phyloP scores from a whole-genome alignment of 768 basidiomycete genomes.

The Tylopilus sp. region DNA sequence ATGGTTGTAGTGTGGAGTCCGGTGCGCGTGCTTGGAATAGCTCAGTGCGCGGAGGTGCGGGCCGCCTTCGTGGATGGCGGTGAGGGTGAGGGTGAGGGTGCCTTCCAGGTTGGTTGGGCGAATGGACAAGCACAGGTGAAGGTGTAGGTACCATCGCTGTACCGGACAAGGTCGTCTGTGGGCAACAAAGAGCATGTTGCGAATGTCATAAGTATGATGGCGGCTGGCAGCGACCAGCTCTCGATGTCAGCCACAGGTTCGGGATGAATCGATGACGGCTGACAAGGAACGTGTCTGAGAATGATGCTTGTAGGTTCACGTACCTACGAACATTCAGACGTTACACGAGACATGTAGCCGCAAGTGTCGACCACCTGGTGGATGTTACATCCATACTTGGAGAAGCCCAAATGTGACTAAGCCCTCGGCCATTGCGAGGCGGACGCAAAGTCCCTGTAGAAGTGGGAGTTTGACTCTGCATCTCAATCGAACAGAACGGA shows the following conservation, averaged over 20 bases:
- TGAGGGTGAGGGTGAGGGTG: conserved; percentile 14
- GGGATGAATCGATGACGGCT: conserved; percentile 22
- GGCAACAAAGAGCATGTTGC: neutral
- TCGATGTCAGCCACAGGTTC: conserved; percentile 13
- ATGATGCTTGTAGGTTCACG: neutral
- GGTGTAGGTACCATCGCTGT: conserved; percentile 23
- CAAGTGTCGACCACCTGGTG: neutral
- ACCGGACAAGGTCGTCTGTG: neutral
- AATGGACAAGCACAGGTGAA: conserved; percentile 2
- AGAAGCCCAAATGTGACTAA: too few species aligned
- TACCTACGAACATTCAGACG: neutral
- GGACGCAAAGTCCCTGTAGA: too few species aligned
- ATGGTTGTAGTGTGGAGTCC: conserved; percentile 4
- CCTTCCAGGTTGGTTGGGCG: conserved; percentile 6
- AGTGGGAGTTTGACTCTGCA: neutral
- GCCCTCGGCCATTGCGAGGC: too few species aligned
- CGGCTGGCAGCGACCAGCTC: conserved; percentile 20
- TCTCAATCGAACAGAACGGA: neutral
- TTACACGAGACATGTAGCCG: neutral
- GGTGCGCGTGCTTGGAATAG: conserved; percentile 6
- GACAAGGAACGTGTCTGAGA: conserved; percentile 9
- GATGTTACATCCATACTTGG: too few species aligned
- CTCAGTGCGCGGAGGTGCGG: neutral
- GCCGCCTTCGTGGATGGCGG: conserved; percentile 1
- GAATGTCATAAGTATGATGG: conserved; percentile 24